Percentiles rank a stretch among this genome's conserved stretches.
phyloP scores from a whole-genome alignment of 1,284 basidiomycete genomes.

The Paramarasmius palmivorus region DNA sequence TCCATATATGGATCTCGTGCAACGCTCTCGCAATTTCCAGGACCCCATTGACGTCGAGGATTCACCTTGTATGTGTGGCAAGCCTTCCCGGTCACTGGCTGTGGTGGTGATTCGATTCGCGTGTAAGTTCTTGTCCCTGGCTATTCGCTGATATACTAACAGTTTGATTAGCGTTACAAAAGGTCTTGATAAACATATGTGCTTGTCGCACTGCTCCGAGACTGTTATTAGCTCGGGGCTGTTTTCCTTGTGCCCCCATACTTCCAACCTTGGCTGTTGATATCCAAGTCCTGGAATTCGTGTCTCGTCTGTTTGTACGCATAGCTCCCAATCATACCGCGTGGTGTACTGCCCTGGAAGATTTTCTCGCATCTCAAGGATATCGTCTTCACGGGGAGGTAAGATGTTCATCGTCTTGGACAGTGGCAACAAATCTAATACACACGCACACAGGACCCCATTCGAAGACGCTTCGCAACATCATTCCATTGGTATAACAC shows the following conservation, averaged over 20 bases:
- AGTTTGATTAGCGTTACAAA: no score
- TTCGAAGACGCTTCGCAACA: slow-evolving; percentile 5
- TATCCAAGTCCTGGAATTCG: slow-evolving; percentile 2
- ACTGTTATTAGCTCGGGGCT: background rate
- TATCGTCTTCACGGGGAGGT: slow-evolving; percentile 4
- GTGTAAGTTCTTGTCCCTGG: no score
- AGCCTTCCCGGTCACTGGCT: no score
- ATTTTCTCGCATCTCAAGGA: slow-evolving; percentile 5
- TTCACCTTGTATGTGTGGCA: no score
- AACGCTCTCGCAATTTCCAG: no score
- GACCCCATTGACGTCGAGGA: no score
- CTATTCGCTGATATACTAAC: no score
- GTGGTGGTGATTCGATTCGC: no score
- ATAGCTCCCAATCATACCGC: slow-evolving; percentile 11
- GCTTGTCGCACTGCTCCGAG: no score
- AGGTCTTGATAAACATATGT: no score
- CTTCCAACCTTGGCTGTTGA: slow-evolving; percentile 3
- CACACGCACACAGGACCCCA: slow-evolving; percentile 4
- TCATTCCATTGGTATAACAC: slow-evolving; percentile 26
- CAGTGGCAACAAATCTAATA: no score
- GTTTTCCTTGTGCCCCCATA: slow-evolving; percentile 4
- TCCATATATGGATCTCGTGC: no score
- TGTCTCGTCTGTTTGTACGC: slow-evolving; percentile 1
- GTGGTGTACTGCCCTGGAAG: slow-evolving; percentile 1
- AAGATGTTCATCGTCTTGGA: background rate